Evolutionary conservation across 192 early-diverging fungal species (phyloP).

Genomic region (Linnemannia exigua): DNA sequence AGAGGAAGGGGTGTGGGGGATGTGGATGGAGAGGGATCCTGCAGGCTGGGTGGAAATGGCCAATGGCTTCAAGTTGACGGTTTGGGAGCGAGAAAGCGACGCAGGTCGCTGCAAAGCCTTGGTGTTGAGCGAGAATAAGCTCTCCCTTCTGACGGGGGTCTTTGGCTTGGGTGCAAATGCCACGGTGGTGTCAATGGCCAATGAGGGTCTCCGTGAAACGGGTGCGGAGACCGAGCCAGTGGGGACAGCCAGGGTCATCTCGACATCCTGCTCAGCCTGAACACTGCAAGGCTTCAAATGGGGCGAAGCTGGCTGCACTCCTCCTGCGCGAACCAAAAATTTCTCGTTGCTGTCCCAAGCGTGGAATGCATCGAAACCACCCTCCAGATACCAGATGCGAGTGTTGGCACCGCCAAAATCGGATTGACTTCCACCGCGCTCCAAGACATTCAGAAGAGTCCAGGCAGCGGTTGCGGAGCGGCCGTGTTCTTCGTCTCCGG

Average conservation of each 20-base stretch:
- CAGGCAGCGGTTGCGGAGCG: conserved; percentile 60
- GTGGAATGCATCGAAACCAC: conserved; percentile 65
- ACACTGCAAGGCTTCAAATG: not conserved
- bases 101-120: conserved; percentile 48
- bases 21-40: not conserved
- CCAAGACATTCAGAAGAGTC: conserved; percentile 66
- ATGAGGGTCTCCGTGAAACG: conserved; percentile 4
- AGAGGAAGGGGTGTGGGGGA: not conserved
- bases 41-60: conserved; percentile 12
- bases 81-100: conserved; percentile 27
- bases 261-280: conserved; percentile 19
- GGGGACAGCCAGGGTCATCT: conserved; percentile 35
- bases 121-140: conserved; percentile 60
- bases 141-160: conserved; percentile 45
- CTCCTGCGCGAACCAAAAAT: conserved; percentile 23
- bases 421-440: conserved; percentile 36
- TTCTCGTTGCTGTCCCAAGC: conserved; percentile 49
- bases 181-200: conserved; percentile 37
- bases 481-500: conserved; percentile 55
- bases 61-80: conserved; percentile 31
- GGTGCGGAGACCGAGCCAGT: not conserved
- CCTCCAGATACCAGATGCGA: conserved; percentile 62
- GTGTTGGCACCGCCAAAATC: conserved; percentile 28
- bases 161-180: conserved; percentile 17
- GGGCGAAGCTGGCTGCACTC: not conserved